These are phyloP conservation scores for Pseudocercospora vitis DNA, from an alignment of 2,329 filamentous ascomycete genomes.

Conservation along the genomic window DNA sequence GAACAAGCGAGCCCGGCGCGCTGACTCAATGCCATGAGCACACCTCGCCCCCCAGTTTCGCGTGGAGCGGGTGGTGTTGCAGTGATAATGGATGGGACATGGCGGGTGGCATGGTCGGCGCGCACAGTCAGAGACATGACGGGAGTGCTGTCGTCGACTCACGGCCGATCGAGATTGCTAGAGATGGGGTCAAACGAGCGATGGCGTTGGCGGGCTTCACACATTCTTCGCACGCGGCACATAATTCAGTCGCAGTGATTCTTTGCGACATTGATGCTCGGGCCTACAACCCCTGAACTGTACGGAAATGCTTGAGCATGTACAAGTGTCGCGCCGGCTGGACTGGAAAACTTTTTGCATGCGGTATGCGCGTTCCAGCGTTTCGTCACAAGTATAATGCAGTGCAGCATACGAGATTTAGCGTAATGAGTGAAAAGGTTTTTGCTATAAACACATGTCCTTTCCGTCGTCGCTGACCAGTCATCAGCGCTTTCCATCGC, in stretches of 20 bases:
- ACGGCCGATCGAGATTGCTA: constrained; percentile 6
- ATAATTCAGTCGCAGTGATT: background rate
- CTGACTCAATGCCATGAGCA: constrained; percentile 21
- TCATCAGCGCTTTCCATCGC: too few species aligned
- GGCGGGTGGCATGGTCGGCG: background rate
- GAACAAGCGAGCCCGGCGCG: constrained; percentile 40
- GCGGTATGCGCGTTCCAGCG: background rate
- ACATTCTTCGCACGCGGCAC: background rate
- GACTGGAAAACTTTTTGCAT: background rate
- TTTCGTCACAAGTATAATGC: constrained; percentile 2
- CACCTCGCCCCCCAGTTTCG: too few species aligned
- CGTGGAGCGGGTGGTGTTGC: too few species aligned
- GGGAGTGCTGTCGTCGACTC: background rate
- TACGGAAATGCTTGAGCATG: background rate
- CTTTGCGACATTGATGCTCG: background rate
- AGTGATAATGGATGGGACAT: background rate
- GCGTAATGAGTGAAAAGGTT: background rate
- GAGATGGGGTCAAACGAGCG: background rate
- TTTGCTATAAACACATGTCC: background rate
- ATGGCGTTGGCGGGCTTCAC: constrained; percentile 4
- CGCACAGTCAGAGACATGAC: background rate
- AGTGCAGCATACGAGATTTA: background rate
- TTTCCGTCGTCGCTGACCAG: background rate
- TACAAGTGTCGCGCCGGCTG: background rate
- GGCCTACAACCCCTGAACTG: background rate